A percentile compares a stretch with the other conserved stretches of the same genome.
phyloP scores from a whole-genome alignment of 345 rosid species.

The Raphanus sativus region DNA sequence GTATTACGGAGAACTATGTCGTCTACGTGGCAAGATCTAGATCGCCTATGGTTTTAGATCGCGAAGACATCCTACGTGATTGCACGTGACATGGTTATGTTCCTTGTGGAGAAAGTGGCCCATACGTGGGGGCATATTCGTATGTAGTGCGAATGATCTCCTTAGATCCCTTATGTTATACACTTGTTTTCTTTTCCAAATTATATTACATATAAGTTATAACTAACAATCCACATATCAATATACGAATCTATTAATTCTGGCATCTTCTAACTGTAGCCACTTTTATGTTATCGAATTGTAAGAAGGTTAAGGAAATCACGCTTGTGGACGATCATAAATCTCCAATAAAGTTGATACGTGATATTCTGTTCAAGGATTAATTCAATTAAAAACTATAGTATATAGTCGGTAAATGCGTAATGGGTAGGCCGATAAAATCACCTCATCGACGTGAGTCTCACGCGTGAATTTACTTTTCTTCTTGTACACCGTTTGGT shows the following conservation, averaged over 20 bases:
- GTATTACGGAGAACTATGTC: background rate
- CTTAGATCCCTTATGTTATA: conserved; percentile 31
- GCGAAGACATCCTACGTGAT: conserved; percentile 16
- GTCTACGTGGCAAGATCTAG: conserved; percentile 31
- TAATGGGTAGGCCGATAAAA: conserved; percentile 43
- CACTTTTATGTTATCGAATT: background rate
- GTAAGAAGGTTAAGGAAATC: conserved; percentile 12
- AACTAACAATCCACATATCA: conserved; percentile 8
- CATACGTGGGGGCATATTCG: conserved; percentile 42
- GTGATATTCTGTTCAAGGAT: conserved; percentile 13
- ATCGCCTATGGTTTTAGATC: conserved; percentile 17
- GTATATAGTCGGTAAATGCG: conserved; percentile 27
- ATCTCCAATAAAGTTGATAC: conserved; percentile 20
- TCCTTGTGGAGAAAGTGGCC: conserved; percentile 36
- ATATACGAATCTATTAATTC: background rate
- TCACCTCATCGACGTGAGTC: conserved; percentile 43
- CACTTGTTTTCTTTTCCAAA: conserved; percentile 17
- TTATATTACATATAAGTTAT: background rate
- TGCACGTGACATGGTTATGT: conserved; percentile 32
- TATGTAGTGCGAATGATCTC: conserved; percentile 33
- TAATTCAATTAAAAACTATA: background rate
- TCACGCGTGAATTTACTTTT: conserved; percentile 43
- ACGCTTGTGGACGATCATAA: conserved; percentile 27
- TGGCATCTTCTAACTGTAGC: conserved; percentile 9
- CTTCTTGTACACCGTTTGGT: conserved; percentile 2